Conservation (phyloP, 176 grass and related monocot genomes). For the Rhynchospora pubera region DNA sequence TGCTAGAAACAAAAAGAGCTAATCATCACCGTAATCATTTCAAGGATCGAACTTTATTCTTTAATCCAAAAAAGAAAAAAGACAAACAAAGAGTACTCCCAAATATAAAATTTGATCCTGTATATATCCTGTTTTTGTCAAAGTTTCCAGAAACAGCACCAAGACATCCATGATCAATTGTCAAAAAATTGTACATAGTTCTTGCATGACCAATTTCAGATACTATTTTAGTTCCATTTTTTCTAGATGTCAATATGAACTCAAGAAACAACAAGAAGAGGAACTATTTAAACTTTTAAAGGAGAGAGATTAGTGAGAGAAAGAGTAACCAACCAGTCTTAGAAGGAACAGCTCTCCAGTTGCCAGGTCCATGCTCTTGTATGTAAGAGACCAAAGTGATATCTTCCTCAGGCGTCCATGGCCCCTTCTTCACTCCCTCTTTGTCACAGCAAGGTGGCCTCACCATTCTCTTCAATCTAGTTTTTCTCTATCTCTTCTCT, state of each 20-base stretch:
- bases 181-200: neutral
- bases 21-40: neutral
- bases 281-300: neutral
- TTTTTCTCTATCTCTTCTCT: neutral
- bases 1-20: neutral
- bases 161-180: no score
- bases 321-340: conserved; percentile 32
- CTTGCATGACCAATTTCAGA: neutral
- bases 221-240: neutral
- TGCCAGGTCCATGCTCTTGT: conserved; percentile 64
- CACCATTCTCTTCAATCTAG: conserved; percentile 29
- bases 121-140: no score
- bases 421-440: conserved; percentile 73
- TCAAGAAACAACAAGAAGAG: neutral
- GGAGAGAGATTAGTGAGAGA: neutral
- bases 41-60: neutral
- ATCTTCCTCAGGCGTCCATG: conserved; percentile 86
- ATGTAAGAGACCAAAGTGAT: conserved; percentile 72
- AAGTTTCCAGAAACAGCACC: no score
- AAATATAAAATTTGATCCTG: no score
- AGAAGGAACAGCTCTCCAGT: conserved; percentile 59
- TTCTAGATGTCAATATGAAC: neutral
- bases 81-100: no score
- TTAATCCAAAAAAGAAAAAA: neutral
- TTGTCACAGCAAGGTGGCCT: conserved; percentile 55